A percentile compares a stretch with the other conserved stretches of the same genome.
These are phyloP conservation scores for Leptographium lundbergii DNA, from an alignment of 2,329 filamentous ascomycete genomes.

Conservation along the genomic window DNA sequence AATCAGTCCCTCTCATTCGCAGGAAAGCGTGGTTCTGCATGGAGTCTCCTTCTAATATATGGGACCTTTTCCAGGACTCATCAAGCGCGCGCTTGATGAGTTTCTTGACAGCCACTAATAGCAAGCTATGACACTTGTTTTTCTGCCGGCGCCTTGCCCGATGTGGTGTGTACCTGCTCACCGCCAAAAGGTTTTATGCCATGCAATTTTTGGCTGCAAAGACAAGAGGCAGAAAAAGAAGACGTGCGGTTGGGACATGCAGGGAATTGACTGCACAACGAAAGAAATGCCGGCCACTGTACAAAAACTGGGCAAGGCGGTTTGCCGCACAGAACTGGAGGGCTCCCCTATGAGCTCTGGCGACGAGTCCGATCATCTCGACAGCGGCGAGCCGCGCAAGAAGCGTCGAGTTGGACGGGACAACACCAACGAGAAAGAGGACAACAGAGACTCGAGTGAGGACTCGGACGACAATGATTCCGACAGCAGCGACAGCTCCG, in stretches of 20 bases:
- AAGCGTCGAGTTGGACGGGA: constrained; percentile 11
- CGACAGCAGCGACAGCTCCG: not conserved
- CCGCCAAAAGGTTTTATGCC: constrained; percentile 3
- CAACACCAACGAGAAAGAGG: not conserved
- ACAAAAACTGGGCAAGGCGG: not conserved
- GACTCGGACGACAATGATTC: not conserved
- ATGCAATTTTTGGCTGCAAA: not conserved
- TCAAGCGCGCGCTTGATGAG: constrained; percentile 1
- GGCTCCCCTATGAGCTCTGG: constrained; percentile 2
- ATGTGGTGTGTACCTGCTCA: not conserved
- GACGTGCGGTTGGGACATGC: no score
- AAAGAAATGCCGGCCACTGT: not conserved
- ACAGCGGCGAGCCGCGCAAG: constrained; percentile 24
- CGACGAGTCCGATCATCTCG: constrained; percentile 35
- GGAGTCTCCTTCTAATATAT: not conserved
- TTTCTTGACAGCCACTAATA: not conserved
- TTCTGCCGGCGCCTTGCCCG: not conserved
- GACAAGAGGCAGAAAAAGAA: not conserved
- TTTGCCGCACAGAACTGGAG: not conserved
- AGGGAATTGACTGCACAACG: not conserved
- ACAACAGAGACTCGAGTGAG: not conserved
- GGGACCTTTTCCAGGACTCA: not conserved
- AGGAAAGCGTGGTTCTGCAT: not conserved
- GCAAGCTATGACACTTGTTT: no score
- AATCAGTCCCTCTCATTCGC: not conserved